phyloP scores from a whole-genome alignment of 306 rosid species.

The Cicer pinnatifidum region DNA sequence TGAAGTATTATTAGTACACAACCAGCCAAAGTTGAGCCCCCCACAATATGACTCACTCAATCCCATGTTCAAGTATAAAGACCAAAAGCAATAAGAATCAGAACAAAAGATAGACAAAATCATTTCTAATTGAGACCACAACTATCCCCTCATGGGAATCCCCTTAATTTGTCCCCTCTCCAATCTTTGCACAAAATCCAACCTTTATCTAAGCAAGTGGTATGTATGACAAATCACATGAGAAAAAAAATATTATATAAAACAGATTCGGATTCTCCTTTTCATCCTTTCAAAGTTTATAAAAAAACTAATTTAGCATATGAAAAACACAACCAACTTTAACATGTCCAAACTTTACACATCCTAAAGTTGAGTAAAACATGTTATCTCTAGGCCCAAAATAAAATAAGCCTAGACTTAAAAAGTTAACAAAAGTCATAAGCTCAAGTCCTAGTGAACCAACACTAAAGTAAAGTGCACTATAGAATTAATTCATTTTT shows the following conservation, averaged over 20 bases:
- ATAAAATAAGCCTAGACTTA: conserved; percentile 41
- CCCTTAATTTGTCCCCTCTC: conserved; percentile 39
- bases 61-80: conserved; percentile 34
- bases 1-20: not conserved
- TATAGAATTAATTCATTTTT: conserved; percentile 39
- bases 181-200: conserved; percentile 47
- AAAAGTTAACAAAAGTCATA: conserved; percentile 40
- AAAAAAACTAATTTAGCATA: conserved; percentile 43
- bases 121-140: conserved; percentile 45
- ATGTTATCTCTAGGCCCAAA: conserved; percentile 42
- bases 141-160: conserved; percentile 42
- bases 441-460: conserved; percentile 39
- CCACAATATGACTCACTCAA: conserved; percentile 49
- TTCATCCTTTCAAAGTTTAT: conserved; percentile 44
- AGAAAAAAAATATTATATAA: not conserved
- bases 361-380: conserved; percentile 48
- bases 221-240: conserved; percentile 41
- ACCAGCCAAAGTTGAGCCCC: conserved; percentile 44
- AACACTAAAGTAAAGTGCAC: conserved; percentile 16
- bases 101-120: conserved; percentile 44
- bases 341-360: conserved; percentile 49
- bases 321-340: conserved; percentile 47
- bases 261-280: conserved; percentile 47
- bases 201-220: conserved; percentile 43
- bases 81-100: conserved; percentile 41